phyloP scores from a whole-genome alignment of 108 stramenopile genomes.

The Bacterosira constricta region DNA sequence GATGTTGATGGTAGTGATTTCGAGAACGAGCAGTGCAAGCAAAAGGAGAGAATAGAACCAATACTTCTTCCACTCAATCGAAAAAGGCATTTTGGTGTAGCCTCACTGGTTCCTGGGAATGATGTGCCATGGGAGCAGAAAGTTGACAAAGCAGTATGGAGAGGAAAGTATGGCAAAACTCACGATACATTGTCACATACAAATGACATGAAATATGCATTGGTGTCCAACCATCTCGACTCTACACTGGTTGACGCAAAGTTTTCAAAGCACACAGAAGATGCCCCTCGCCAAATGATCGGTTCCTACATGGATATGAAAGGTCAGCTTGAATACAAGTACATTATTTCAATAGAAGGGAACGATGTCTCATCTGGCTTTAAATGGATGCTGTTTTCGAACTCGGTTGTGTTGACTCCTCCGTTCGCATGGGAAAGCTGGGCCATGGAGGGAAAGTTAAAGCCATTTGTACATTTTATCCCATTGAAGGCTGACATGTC shows the following conservation, averaged over 20 bases:
- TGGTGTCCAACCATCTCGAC: constrained; percentile 67
- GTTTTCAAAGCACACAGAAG: constrained; percentile 44
- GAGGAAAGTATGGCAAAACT: constrained; percentile 66
- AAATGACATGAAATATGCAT: constrained; percentile 62
- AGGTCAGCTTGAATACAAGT: constrained; percentile 51
- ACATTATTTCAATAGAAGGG: constrained; percentile 57
- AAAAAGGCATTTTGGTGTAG: constrained; percentile 39
- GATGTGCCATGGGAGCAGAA: constrained; percentile 80
- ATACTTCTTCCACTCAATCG: constrained; percentile 50
- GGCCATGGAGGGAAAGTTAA: constrained; percentile 51
- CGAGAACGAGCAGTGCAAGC: constrained; percentile 9
- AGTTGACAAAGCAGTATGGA: constrained; percentile 70
- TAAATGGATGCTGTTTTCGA: constrained; percentile 58
- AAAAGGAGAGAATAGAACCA: constrained; percentile 6
- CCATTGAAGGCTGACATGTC: constrained; percentile 49
- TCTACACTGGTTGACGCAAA: constrained; percentile 67
- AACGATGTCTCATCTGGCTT: constrained; percentile 48
- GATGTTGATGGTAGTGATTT: neutral
- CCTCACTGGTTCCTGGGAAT: constrained; percentile 42
- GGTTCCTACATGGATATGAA: constrained; percentile 34
- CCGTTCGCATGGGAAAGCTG: constrained; percentile 44
- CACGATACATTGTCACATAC: constrained; percentile 37
- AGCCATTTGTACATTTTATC: constrained; percentile 55
- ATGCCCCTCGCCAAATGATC: constrained; percentile 22
- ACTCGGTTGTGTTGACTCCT: constrained; percentile 49